Percentiles rank a stretch among this genome's conserved stretches.
phyloP scores from a whole-genome alignment of 139 green algal species.

The Chlorella ohadii region DNA sequence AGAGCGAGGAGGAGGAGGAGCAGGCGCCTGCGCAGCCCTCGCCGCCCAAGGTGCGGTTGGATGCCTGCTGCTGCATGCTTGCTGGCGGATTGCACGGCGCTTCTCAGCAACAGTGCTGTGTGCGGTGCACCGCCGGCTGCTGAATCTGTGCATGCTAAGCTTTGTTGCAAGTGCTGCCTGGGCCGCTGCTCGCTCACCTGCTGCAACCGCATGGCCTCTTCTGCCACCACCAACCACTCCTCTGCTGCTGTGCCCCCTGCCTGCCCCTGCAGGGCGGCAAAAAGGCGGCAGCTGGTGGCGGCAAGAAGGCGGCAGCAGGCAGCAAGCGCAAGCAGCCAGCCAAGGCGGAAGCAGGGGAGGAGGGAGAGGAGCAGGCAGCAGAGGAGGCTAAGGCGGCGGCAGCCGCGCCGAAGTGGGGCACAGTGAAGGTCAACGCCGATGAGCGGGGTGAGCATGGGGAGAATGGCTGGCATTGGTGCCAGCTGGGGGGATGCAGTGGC shows the following conservation, averaged over 20 bases:
- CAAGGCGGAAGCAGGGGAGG: constrained; percentile 6
- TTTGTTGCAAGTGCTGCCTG: no score
- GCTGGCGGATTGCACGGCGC: no score
- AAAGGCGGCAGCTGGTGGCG: background rate
- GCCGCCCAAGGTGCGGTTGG: background rate
- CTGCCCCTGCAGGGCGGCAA: background rate
- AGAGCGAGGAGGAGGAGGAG: constrained; percentile 28
- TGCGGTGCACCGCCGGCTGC: no score
- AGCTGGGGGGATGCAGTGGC: no score
- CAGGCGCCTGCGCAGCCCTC: background rate
- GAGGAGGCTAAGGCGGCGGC: constrained; percentile 1
- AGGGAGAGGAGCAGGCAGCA: background rate
- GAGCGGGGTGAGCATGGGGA: constrained; percentile 17
- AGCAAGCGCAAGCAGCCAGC: constrained; percentile 36
- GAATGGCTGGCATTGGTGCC: no score
- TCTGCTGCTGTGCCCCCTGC: background rate
- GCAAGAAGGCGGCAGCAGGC: constrained; percentile 4
- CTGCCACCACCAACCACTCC: background rate
- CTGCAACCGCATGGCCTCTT: no score
- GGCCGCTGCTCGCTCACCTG: no score
- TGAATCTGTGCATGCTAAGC: no score
- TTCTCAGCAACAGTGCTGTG: no score
- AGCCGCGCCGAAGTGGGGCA: constrained; percentile 14
- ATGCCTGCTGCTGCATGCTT: background rate
- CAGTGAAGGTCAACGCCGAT: constrained; percentile 23